phyloP scores from a whole-genome alignment of 306 rosid species.

The Trifolium fragiferum region DNA sequence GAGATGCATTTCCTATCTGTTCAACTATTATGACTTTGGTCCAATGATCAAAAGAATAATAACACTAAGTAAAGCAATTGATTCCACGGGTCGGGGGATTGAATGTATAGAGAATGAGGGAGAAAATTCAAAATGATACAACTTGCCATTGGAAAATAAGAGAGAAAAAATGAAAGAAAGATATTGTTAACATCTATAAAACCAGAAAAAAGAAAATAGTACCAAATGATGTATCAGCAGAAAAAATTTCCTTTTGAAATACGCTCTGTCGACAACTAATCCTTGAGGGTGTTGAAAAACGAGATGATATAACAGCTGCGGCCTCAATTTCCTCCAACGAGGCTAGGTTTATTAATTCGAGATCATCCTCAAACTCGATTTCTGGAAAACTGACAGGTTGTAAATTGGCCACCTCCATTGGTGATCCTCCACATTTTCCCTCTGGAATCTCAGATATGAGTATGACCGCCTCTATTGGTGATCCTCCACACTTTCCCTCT shows the following conservation, averaged over 20 bases:
- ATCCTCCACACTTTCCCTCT: constrained; percentile 16
- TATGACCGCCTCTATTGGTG: neutral
- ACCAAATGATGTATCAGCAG: constrained; percentile 28
- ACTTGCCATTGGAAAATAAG: constrained; percentile 9
- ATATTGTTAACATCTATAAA: constrained; percentile 5
- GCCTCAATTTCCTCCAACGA: constrained; percentile 28
- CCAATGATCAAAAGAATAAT: constrained; percentile 14
- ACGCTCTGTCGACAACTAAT: constrained; percentile 2
- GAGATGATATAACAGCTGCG: neutral
- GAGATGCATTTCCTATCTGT: neutral
- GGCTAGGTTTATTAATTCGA: constrained; percentile 12
- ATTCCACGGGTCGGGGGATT: neutral
- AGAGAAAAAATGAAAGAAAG: constrained; percentile 5
- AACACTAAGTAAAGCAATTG: neutral
- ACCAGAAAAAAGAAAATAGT: neutral
- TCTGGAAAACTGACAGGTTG: constrained; percentile 9
- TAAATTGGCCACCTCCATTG: neutral
- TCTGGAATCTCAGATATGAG: neutral
- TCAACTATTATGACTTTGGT: neutral
- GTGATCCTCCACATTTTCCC: constrained; percentile 13
- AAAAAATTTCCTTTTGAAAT: constrained; percentile 22
- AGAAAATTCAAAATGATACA: constrained; percentile 14
- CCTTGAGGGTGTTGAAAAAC: constrained; percentile 15
- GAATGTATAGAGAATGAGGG: constrained; percentile 18
- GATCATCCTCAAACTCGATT: constrained; percentile 7